phyloP scores from a whole-genome alignment of 805 yeast species.

The Lipomyces yamadae region DNA sequence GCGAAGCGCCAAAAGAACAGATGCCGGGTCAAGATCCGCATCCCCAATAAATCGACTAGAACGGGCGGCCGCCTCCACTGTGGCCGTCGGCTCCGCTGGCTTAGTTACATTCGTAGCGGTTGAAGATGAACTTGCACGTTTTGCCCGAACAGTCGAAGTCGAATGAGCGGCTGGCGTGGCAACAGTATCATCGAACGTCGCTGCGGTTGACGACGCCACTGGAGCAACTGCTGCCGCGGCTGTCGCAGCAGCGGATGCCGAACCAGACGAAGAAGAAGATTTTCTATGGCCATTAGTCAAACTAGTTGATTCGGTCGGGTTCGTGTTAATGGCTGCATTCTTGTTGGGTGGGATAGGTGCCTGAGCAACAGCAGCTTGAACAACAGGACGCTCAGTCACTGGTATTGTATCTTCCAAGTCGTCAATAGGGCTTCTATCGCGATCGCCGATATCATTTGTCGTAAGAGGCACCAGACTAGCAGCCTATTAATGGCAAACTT shows the following conservation, averaged over 20 bases:
- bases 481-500: neutral
- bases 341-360: constrained; percentile 19
- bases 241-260: constrained; percentile 32
- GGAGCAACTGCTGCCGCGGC: constrained; percentile 35
- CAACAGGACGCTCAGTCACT: constrained; percentile 8
- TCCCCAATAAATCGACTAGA: constrained; percentile 33
- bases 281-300: neutral
- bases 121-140: neutral
- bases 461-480: constrained; percentile 27
- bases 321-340: neutral
- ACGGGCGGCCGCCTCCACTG: constrained; percentile 18
- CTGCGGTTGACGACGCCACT: constrained; percentile 32
- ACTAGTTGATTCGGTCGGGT: neutral
- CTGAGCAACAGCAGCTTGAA: constrained; percentile 14
- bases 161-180: constrained; percentile 25
- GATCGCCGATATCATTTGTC: constrained; percentile 4
- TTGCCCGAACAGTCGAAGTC: constrained; percentile 2
- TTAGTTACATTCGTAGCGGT: neutral
- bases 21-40: constrained; percentile 33
- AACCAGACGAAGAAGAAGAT: neutral
- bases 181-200: constrained; percentile 24
- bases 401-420: constrained; percentile 7
- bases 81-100: neutral
- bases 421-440: neutral
- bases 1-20: constrained; percentile 26